Conservation (phyloP, 78 protist species). For the Tieghemostelium lacteum region DNA sequence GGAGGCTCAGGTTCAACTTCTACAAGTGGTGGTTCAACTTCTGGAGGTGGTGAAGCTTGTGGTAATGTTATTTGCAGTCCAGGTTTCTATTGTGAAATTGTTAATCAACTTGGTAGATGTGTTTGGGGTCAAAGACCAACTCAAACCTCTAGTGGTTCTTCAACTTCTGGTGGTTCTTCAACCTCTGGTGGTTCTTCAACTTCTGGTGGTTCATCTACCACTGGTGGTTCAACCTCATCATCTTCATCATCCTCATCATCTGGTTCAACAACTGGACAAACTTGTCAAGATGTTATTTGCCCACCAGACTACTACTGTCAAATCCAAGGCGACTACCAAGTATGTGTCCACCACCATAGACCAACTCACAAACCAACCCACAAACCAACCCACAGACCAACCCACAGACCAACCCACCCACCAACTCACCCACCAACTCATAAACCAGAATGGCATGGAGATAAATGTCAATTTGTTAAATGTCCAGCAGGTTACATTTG, state of each 20-base stretch:
- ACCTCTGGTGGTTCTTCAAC: no score
- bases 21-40: background rate
- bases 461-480: background rate
- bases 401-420: background rate
- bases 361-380: slow-evolving; percentile 5
- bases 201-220: slow-evolving; percentile 1
- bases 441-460: background rate
- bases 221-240: background rate
- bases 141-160: background rate
- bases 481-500: background rate
- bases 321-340: background rate
- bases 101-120: background rate
- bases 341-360: background rate
- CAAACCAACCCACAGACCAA: background rate
- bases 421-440: background rate
- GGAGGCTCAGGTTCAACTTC: background rate
- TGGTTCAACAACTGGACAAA: background rate
- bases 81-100: background rate
- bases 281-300: background rate
- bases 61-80: background rate
- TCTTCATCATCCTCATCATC: background rate
- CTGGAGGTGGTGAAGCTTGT: slow-evolving; percentile 10
- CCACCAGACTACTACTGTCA: slow-evolving; percentile 3
- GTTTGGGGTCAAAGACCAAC: no score
- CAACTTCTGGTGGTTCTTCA: background rate